These are phyloP conservation scores for Bidens hawaiensis DNA, from an alignment of 140 eudicot genomes.

Conservation along the genomic window DNA sequence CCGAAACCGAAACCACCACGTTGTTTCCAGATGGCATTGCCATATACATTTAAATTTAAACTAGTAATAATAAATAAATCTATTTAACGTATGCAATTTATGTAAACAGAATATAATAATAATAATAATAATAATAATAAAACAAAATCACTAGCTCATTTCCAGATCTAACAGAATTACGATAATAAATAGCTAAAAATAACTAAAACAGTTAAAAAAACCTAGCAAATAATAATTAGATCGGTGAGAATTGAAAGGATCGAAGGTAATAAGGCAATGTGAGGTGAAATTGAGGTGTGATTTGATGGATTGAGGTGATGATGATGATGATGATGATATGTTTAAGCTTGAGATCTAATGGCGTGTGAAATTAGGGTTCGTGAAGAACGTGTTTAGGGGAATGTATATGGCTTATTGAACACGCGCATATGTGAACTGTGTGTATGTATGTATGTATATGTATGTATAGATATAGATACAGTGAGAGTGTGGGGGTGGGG, in stretches of 20 bases:
- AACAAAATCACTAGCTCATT: slow-evolving; percentile 15
- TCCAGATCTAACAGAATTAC: slow-evolving; percentile 25
- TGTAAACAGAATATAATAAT: no score
- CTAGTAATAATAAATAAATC: not conserved
- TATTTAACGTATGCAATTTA: no score
- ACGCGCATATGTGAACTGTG: slow-evolving; percentile 21
- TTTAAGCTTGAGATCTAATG: not conserved
- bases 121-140: not conserved
- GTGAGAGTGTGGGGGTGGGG: not conserved
- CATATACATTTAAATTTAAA: slow-evolving; percentile 30
- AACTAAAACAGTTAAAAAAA: not conserved
- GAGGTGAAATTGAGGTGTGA: not conserved
- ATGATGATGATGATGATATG: not conserved
- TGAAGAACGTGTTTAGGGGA: slow-evolving; percentile 9
- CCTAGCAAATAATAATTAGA: slow-evolving; percentile 7
- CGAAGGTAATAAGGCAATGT: slow-evolving; percentile 18
- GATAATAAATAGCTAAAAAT: not conserved
- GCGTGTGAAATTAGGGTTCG: slow-evolving; percentile 23
- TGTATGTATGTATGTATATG: no score
- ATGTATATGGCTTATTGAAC: slow-evolving; percentile 22
- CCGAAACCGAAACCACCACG: slow-evolving; percentile 55
- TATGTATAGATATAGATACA: not conserved
- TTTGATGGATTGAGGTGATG: not conserved
- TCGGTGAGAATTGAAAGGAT: slow-evolving; percentile 1
- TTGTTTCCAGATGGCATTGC: slow-evolving; percentile 67